Conservation (phyloP, 805 yeast genomes). For the Priceomyces medius region DNA sequence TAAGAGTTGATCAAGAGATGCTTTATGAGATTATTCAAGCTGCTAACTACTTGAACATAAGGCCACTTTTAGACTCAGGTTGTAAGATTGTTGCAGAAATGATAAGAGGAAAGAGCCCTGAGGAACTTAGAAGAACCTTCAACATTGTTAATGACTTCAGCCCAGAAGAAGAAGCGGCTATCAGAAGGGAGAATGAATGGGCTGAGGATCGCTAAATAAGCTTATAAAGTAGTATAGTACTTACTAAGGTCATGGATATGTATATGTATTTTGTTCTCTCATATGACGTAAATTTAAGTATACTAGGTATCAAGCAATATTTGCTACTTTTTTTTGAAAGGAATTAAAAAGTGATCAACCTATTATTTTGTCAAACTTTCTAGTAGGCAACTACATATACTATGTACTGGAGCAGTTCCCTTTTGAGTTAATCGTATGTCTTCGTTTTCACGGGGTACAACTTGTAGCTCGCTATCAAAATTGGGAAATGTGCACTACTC, state of each 20-base stretch:
- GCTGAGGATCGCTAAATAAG: constrained; percentile 69
- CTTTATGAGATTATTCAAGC: constrained; percentile 76
- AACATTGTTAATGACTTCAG: constrained; percentile 80
- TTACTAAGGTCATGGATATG: no score
- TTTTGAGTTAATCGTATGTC: background rate
- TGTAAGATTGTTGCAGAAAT: constrained; percentile 81
- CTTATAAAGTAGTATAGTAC: no score
- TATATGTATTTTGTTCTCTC: no score
- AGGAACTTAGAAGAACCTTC: constrained; percentile 75
- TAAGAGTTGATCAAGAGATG: constrained; percentile 92
- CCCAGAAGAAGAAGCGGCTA: constrained; percentile 86
- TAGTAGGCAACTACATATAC: no score
- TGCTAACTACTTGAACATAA: constrained; percentile 75
- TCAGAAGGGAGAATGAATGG: constrained; percentile 87
- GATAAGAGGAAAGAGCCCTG: constrained; percentile 79
- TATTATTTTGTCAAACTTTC: no score
- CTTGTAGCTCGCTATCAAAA: background rate
- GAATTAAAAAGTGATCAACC: no score
- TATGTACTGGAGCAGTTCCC: no score
- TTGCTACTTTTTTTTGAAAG: no score
- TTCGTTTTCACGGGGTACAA: background rate
- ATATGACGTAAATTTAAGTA: no score
- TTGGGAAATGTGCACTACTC: constrained; percentile 2
- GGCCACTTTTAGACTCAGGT: constrained; percentile 73
- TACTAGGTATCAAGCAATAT: no score